These are phyloP conservation scores for Boletus vinaceobasis DNA, from an alignment of 768 basidiomycete species.

Conservation along the genomic window DNA sequence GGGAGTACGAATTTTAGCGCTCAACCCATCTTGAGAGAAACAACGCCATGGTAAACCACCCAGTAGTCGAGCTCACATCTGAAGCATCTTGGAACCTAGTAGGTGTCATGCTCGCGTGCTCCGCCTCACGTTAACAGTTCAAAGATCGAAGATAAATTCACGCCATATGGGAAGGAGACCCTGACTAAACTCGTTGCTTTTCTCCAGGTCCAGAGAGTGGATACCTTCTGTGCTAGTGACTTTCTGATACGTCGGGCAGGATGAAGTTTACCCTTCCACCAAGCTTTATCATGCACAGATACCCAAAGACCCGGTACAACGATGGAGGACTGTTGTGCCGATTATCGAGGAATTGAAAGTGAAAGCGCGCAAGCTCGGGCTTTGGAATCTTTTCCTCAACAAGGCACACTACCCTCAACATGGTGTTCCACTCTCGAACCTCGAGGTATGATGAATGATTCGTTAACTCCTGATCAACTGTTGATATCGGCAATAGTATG, in stretches of 20 bases:
- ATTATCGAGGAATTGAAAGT: conserved; percentile 80
- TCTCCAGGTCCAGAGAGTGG: conserved; percentile 56
- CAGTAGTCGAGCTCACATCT: conserved; percentile 74
- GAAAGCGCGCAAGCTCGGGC: conserved; percentile 82
- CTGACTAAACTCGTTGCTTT: conserved; percentile 82
- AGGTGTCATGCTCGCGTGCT: conserved; percentile 17
- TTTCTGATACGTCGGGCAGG: conserved; percentile 40
- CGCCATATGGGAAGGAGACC: conserved; percentile 82
- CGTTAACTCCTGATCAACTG: background rate
- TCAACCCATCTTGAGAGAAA: background rate
- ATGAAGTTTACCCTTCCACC: conserved; percentile 82
- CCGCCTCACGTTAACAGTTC: conserved; percentile 4
- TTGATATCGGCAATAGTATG: conserved; percentile 58
- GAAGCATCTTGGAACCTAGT: conserved; percentile 88
- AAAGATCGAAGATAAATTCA: conserved; percentile 91
- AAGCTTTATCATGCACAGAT: conserved; percentile 79
- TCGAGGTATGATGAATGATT: conserved; percentile 61
- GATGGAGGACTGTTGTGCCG: conserved; percentile 84
- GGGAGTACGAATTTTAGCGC: background rate
- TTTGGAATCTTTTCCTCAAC: conserved; percentile 98
- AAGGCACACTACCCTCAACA: conserved; percentile 87
- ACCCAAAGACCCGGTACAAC: conserved; percentile 63
- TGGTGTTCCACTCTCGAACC: conserved; percentile 87
- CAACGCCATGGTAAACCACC: conserved; percentile 56
- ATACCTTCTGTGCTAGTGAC: background rate